Evolutionary conservation across 1,284 basidiomycete species (phyloP).

Genomic region (Irpex sp.): DNA sequence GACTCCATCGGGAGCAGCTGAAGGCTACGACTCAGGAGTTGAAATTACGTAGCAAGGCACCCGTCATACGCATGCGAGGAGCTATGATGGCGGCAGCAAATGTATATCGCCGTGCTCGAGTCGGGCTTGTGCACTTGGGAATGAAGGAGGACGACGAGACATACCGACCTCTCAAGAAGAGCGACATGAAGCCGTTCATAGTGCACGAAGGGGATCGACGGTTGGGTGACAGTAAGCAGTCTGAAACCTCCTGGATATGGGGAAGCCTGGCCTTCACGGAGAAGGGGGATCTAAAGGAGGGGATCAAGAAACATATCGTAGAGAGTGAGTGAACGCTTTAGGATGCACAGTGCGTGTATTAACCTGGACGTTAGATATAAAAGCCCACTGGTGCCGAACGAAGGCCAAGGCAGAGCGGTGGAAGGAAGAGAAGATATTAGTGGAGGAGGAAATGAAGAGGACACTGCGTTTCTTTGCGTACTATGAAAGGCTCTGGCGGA

Average conservation of each 20-base stretch:
- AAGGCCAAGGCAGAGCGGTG: slow-evolving; percentile 3
- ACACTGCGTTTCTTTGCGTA: background rate
- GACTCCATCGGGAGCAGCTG: background rate
- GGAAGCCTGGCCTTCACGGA: slow-evolving; percentile 7
- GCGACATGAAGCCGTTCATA: slow-evolving; percentile 6
- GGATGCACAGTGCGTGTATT: background rate
- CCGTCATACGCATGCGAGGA: slow-evolving; percentile 5
- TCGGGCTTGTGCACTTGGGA: background rate
- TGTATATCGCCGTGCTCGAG: background rate
- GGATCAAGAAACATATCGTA: slow-evolving; percentile 5
- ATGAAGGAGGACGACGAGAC: background rate
- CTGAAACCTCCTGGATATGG: slow-evolving; percentile 17
- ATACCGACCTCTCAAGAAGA: slow-evolving; percentile 1
- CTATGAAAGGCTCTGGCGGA: background rate
- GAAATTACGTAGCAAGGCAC: background rate
- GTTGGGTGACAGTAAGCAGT: slow-evolving; percentile 9
- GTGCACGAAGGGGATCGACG: background rate
- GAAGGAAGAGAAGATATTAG: background rate
- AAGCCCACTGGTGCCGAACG: slow-evolving; percentile 4
- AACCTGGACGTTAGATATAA: background rate
- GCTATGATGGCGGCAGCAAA: slow-evolving; percentile 3
- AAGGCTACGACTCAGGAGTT: background rate
- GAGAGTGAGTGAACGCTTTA: slow-evolving; percentile 6
- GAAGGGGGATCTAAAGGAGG: background rate
- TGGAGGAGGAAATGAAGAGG: slow-evolving; percentile 5